Conservation (phyloP, 2,329 filamentous ascomycete species). For the Chaetoscypha palmicola region DNA sequence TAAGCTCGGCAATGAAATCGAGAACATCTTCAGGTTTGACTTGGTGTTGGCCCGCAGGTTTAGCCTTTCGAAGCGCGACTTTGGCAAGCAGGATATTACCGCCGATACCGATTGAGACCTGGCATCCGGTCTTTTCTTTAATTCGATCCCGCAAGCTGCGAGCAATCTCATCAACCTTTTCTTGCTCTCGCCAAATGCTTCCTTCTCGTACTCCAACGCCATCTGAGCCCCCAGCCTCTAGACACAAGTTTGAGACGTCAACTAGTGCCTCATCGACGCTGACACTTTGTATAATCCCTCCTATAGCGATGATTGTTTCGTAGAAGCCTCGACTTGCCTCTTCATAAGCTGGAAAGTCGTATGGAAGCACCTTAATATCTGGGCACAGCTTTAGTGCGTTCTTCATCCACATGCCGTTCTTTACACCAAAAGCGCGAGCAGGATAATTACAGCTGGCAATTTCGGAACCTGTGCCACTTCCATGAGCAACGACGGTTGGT, state of each 20-base stretch:
- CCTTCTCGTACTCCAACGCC: slow-evolving; percentile 59
- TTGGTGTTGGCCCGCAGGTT: slow-evolving; percentile 88
- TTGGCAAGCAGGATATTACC: slow-evolving; percentile 87
- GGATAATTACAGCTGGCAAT: slow-evolving; percentile 98
- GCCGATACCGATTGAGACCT: slow-evolving; percentile 89
- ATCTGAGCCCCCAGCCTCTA: slow-evolving; percentile 57
- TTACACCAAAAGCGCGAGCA: slow-evolving; percentile 77
- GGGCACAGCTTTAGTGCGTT: slow-evolving; percentile 75
- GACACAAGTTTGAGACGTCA: slow-evolving; percentile 68
- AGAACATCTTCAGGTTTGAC: slow-evolving; percentile 75
- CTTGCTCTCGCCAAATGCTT: slow-evolving; percentile 70
- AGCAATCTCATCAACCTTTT: slow-evolving; percentile 67
- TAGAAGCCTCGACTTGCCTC: slow-evolving; percentile 86
- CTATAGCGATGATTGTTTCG: slow-evolving; percentile 69
- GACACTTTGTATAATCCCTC: slow-evolving; percentile 86
- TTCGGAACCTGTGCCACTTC: slow-evolving; percentile 77
- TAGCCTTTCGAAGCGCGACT: slow-evolving; percentile 81
- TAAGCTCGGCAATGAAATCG: slow-evolving; percentile 67
- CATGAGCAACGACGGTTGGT: slow-evolving; percentile 84
- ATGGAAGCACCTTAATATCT: slow-evolving; percentile 81
- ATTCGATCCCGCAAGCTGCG: slow-evolving; percentile 59
- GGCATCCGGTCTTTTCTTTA: slow-evolving; percentile 69
- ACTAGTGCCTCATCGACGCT: slow-evolving; percentile 93
- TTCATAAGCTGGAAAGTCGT: slow-evolving; percentile 93
- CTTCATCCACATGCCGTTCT: slow-evolving; percentile 99